Evolutionary conservation across 179 eudicot genomes (phyloP).

Genomic region (Sideroxylon spinosum): DNA sequence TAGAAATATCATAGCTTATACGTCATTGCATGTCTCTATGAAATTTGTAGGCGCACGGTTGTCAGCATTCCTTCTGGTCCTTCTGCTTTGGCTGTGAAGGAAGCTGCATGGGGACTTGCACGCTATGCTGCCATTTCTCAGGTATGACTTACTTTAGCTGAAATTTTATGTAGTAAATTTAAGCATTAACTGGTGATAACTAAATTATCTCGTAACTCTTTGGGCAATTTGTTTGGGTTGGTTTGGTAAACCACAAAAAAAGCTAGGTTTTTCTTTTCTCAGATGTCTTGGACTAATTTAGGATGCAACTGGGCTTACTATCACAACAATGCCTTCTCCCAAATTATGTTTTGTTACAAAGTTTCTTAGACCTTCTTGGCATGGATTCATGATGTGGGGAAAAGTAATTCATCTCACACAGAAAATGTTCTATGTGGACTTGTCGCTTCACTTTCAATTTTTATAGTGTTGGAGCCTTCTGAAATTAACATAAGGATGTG

Average conservation of each 20-base stretch:
- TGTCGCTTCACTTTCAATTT: neutral
- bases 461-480: too few species aligned
- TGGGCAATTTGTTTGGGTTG: neutral
- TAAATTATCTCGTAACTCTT: neutral
- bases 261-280: neutral
- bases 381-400: constrained; percentile 5
- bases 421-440: neutral
- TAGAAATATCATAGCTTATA: constrained; percentile 1
- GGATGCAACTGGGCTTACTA: neutral
- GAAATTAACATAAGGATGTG: too few species aligned
- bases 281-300: neutral
- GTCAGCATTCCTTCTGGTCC: constrained; percentile 91
- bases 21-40: neutral
- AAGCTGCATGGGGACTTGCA: constrained; percentile 96
- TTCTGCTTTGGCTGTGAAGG: constrained; percentile 88
- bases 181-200: neutral
- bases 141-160: constrained; percentile 27
- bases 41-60: constrained; percentile 45
- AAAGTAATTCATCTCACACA: neutral
- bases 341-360: too few species aligned
- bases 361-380: neutral
- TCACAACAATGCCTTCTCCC: neutral
- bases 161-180: neutral
- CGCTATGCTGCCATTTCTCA: constrained; percentile 91
- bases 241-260: too few species aligned